Evolutionary conservation across 75 land plant species (phyloP), one percentile per base, ranked within the genome.

Genomic region (Isoetes taiwanensis): DNA sequence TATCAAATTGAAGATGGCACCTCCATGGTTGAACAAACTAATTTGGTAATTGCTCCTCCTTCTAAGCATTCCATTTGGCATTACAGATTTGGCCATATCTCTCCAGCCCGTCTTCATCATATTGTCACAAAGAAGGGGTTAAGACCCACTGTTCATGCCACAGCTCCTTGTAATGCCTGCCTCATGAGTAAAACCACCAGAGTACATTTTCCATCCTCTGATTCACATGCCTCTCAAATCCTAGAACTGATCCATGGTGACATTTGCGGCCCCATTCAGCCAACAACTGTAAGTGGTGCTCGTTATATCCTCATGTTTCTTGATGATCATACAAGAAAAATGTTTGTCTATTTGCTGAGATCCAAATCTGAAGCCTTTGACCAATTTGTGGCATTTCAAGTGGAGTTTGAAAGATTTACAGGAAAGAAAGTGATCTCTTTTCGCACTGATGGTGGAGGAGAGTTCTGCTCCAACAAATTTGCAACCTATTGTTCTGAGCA

Each of bases 261-360:
- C 30, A 21, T 63, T n/a, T 64, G 66, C 30, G 66, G 66, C 1
- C 66, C 66, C 1, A 38, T 30, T 24, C 32, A 3, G 32, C 14
- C 16, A 6, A 6, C 8, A 4, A 27, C 23, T 24, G 14, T 21
- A 26, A 5, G 32, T 9, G 57, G 37, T 19, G 39, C 24, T 11
- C 59, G 40, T 19, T 64, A 64, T 29, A 54, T 64, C 30, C 1
- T 64, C 2, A 21, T 40, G 3, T 54, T 64, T 30, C 35, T 28
- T 34, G 66, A 64, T 64, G 73, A 64, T 28, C 64, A 11, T 37
- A 48, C 46, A 30, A 30, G 42, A 1, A 63, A 42, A 43, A 41
- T 32, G 34, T 57, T 54, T 61, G 62, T 70, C 14, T 70, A 56
- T 39, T 70, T 70, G 32, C 67, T 63, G 5, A n/a, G n/a, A 14